Conservation (phyloP, 768 basidiomycete species). For the Boletus rubroflammeus region DNA sequence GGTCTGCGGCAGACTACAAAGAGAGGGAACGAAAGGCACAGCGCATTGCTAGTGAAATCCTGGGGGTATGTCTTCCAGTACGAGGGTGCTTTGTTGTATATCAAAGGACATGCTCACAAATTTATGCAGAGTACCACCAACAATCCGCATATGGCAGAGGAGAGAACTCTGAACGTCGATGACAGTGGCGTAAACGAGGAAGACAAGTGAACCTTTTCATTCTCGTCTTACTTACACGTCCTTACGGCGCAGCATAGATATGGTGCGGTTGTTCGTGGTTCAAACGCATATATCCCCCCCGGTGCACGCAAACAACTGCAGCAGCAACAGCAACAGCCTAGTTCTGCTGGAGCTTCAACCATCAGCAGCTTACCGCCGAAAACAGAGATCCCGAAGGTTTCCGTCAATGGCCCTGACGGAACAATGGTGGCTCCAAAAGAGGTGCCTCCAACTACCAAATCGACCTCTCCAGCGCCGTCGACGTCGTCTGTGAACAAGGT, state of each 20-base stretch:
- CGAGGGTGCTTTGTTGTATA: constrained; percentile 1
- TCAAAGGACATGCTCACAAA: constrained; percentile 8
- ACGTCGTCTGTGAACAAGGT: constrained; percentile 50
- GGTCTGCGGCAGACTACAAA: constrained; percentile 78
- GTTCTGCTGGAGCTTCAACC: constrained; percentile 28
- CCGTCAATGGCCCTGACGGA: constrained; percentile 78
- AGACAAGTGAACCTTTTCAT: constrained; percentile 68
- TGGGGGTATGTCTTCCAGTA: constrained; percentile 53
- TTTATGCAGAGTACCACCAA: constrained; percentile 50
- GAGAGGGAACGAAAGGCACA: constrained; percentile 86
- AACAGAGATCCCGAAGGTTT: constrained; percentile 64
- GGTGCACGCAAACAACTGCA: constrained; percentile 66
- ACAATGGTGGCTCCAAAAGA: constrained; percentile 41
- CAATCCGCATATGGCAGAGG: constrained; percentile 89
- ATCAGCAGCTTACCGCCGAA: constrained; percentile 28
- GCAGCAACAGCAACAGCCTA: constrained; percentile 24
- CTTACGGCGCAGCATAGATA: constrained; percentile 52
- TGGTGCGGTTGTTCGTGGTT: constrained; percentile 83
- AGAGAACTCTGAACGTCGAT: constrained; percentile 63
- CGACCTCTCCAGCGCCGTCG: constrained; percentile 62
- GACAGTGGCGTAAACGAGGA: constrained; percentile 86
- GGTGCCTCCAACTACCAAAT: constrained; percentile 48
- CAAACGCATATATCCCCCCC: constrained; percentile 92
- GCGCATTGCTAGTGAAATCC: constrained; percentile 87
- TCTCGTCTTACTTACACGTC: constrained; percentile 15